These are phyloP conservation scores for Leccinum griseonigrum DNA, from an alignment of 1,284 basidiomycete genomes.

Conservation along the genomic window DNA sequence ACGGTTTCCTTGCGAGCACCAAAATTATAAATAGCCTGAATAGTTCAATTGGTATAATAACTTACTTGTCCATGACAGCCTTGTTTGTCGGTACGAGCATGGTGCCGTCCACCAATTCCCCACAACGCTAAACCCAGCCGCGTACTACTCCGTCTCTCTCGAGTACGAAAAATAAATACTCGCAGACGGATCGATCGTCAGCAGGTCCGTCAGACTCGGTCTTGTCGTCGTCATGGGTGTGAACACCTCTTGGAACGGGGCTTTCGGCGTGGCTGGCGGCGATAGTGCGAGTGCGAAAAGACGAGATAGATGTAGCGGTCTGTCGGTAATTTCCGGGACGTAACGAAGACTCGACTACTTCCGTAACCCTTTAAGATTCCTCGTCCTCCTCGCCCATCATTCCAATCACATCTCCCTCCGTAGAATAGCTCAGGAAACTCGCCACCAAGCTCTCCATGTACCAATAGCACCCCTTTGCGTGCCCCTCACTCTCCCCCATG, in stretches of 20 bases:
- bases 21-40: too few relatives aligned
- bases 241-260: conserved; percentile 9
- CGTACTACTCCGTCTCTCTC: conserved; percentile 61
- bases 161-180: conserved; percentile 83
- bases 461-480: conserved; percentile 24
- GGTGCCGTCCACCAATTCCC: conserved; percentile 40
- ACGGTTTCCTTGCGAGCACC: conserved; percentile 66
- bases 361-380: background rate
- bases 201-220: conserved; percentile 63
- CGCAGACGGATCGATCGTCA: conserved; percentile 67
- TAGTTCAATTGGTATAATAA: too few relatives aligned
- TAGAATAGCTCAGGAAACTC: conserved; percentile 29
- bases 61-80: conserved; percentile 55
- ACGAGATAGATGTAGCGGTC: conserved; percentile 13
- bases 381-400: conserved; percentile 5
- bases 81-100: conserved; percentile 76
- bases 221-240: conserved; percentile 21
- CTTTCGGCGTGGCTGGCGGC: conserved; percentile 11
- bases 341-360: background rate
- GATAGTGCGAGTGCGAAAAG: conserved; percentile 31
- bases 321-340: conserved; percentile 1
- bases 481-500: conserved; percentile 8
- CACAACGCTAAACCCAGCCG: conserved; percentile 44
- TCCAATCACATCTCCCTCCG: conserved; percentile 12
- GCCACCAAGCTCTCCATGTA: conserved; percentile 28